Conservation (phyloP, 2,329 filamentous ascomycete genomes). For the Colletotrichum liriopes region DNA sequence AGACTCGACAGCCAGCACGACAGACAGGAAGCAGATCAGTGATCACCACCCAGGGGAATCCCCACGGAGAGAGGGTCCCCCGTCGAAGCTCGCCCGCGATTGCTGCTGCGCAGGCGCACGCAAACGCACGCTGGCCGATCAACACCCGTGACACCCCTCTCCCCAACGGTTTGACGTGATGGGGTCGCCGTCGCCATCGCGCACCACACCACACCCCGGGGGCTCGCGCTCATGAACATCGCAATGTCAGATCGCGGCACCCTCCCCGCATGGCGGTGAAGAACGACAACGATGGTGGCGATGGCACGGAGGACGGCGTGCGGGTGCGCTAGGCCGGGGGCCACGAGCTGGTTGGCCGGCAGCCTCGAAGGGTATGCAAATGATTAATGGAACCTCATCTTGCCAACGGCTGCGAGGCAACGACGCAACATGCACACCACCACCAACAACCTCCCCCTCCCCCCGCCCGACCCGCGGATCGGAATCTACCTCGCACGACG, state of each 20-base stretch:
- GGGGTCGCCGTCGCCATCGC: not conserved
- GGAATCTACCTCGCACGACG: conserved; percentile 37
- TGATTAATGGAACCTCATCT: conserved; percentile 36
- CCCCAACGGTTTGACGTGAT: not conserved
- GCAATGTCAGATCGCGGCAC: conserved; percentile 3
- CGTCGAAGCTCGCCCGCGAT: not conserved
- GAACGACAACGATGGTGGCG: not conserved
- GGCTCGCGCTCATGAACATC: conserved; percentile 9
- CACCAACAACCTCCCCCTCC: not conserved
- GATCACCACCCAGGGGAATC: not conserved
- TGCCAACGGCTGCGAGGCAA: not conserved
- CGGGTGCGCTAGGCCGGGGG: not conserved
- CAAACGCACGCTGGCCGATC: not conserved
- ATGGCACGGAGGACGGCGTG: not conserved
- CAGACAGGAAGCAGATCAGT: no score
- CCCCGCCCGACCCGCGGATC: conserved; percentile 30
- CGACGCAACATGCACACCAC: not conserved
- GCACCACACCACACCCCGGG: not conserved
- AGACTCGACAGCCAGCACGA: not conserved
- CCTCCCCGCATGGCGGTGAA: conserved; percentile 8
- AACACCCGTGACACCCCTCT: not conserved
- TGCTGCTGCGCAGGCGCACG: not conserved
- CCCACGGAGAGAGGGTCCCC: not conserved
- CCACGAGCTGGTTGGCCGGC: not conserved
- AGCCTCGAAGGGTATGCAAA: not conserved